Conservation (phyloP, 2,329 filamentous ascomycete species). For the Diaporthe vaccinii region DNA sequence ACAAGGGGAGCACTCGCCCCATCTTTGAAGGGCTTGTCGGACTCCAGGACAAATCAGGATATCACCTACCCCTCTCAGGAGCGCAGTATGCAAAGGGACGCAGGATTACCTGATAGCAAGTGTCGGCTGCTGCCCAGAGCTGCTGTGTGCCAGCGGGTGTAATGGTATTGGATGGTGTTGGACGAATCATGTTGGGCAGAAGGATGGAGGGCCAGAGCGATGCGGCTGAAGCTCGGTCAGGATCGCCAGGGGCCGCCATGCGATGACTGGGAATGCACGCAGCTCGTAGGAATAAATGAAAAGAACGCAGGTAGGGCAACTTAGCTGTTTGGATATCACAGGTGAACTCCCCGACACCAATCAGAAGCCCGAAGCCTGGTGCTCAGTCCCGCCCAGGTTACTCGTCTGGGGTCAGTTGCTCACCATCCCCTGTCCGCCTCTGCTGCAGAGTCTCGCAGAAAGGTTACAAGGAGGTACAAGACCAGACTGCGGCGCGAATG, state of each 20-base stretch:
- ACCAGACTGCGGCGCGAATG: conserved; percentile 34
- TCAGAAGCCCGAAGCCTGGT: conserved; percentile 18
- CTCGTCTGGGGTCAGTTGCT: conserved; percentile 19
- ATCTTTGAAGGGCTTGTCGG: conserved; percentile 14
- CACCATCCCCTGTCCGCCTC: not conserved
- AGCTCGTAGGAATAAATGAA: not conserved
- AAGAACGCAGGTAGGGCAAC: conserved; percentile 5
- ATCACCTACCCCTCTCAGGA: conserved; percentile 19
- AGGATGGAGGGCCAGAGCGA: conserved; percentile 9
- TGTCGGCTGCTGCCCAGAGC: conserved; percentile 7
- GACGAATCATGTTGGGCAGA: conserved; percentile 7
- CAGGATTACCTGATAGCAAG: not conserved
- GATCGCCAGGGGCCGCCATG: conserved; percentile 36
- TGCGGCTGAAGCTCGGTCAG: conserved; percentile 35
- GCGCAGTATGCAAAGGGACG: not conserved
- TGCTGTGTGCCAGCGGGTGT: conserved; percentile 27
- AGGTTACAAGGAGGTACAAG: conserved; percentile 29
- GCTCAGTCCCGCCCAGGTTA: conserved; percentile 19
- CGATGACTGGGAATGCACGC: conserved; percentile 20
- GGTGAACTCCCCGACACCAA: conserved; percentile 28
- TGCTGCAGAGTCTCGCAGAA: conserved; percentile 20
- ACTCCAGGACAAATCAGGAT: conserved; percentile 5
- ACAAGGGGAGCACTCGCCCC: conserved; percentile 20
- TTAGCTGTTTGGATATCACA: conserved; percentile 21
- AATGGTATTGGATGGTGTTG: conserved; percentile 8